These are phyloP conservation scores for Cadophora gregata DNA, from an alignment of 2,329 filamentous ascomycete species.

Conservation along the genomic window DNA sequence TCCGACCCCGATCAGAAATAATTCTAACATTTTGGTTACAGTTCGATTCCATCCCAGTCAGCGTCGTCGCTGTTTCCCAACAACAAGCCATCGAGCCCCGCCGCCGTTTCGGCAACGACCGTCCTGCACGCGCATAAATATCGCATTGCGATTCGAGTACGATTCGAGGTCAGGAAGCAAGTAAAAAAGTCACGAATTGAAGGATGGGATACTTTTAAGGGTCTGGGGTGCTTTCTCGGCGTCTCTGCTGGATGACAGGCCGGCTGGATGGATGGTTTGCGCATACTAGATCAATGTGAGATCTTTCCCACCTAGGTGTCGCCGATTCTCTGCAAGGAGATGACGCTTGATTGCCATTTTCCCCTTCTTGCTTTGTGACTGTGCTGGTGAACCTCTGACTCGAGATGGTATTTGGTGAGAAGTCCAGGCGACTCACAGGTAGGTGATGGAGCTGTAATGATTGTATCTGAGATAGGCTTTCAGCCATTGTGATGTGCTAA, in stretches of 20 bases:
- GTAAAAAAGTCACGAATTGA: slow-evolving; percentile 17
- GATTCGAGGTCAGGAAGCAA: slow-evolving; percentile 6
- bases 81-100: slow-evolving; percentile 84
- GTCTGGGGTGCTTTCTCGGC: slow-evolving; percentile 23
- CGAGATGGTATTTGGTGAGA: slow-evolving; percentile 5
- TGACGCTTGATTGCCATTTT: slow-evolving; percentile 92
- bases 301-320: slow-evolving; percentile 81
- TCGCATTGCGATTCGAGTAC: slow-evolving; percentile 24
- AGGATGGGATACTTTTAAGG: slow-evolving; percentile 19
- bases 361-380: slow-evolving; percentile 29
- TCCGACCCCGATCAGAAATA: slow-evolving; percentile 8
- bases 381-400: slow-evolving; percentile 27
- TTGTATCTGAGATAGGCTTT: background rate
- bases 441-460: background rate
- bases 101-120: slow-evolving; percentile 74
- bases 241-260: slow-evolving; percentile 37
- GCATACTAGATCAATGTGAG: slow-evolving; percentile 62
- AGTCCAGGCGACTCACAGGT: background rate
- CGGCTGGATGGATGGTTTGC: slow-evolving; percentile 36
- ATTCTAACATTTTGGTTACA: slow-evolving; percentile 51
- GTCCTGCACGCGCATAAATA: slow-evolving; percentile 55
- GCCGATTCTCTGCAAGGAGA: slow-evolving; percentile 76
- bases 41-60: slow-evolving; percentile 98
- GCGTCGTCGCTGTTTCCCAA: slow-evolving; percentile 89
- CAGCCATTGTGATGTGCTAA: slow-evolving; percentile 5